phyloP scores from a whole-genome alignment of 129 eudicot genomes.

The Flaveria sonorensis region DNA sequence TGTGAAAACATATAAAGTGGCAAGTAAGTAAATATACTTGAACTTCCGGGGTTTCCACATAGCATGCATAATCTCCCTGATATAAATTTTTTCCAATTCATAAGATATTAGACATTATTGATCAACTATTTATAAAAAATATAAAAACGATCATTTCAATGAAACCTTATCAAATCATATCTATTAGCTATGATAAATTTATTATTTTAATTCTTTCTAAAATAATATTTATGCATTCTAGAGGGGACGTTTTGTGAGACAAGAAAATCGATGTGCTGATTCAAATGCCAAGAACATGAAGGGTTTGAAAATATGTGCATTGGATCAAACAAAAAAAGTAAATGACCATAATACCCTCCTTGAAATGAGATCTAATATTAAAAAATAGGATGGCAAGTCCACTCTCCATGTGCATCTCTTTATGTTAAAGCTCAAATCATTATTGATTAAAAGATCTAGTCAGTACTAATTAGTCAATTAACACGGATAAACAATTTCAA shows the following conservation, averaged over 20 bases:
- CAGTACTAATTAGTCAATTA: not conserved
- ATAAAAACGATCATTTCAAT: too few relatives aligned
- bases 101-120: too few relatives aligned
- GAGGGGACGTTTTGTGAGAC: slow-evolving; percentile 2
- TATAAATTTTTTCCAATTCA: not conserved
- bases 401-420: slow-evolving; percentile 35
- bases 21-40: slow-evolving; percentile 69
- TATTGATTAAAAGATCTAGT: not conserved
- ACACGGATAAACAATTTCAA: slow-evolving; percentile 2
- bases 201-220: too few relatives aligned
- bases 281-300: slow-evolving; percentile 34
- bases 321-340: slow-evolving; percentile 39
- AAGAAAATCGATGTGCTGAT: slow-evolving; percentile 5
- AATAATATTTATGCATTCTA: not conserved
- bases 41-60: slow-evolving; percentile 94
- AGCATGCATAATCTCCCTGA: slow-evolving; percentile 90
- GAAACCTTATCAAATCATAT: too few relatives aligned
- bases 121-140: too few relatives aligned
- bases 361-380: slow-evolving; percentile 24
- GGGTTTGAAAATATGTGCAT: slow-evolving; percentile 42
- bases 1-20: slow-evolving; percentile 78
- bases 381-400: slow-evolving; percentile 18
- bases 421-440: not conserved
- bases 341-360: slow-evolving; percentile 36
- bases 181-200: too few relatives aligned